Evolutionary conservation across 768 basidiomycete species (phyloP).

Genomic region (Mycena kentingensis): DNA sequence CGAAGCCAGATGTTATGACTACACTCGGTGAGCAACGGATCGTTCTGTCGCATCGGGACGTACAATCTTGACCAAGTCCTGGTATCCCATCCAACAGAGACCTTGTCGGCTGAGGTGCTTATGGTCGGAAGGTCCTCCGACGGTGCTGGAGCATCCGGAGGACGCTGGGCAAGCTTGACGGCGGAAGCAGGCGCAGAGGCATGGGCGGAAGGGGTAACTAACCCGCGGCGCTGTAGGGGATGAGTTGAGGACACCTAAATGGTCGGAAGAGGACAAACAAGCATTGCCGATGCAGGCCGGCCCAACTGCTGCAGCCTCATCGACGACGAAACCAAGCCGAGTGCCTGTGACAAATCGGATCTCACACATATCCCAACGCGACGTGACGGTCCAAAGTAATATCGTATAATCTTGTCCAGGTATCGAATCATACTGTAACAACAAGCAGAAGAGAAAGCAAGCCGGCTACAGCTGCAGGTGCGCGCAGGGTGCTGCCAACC

Average conservation of each 20-base stretch:
- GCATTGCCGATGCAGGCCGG: no score
- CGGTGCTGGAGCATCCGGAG: constrained; percentile 26
- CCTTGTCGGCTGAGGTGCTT: constrained; percentile 58
- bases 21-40: constrained; percentile 4
- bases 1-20: constrained; percentile 92
- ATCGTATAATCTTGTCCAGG: no score
- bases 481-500: no score
- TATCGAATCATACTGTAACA: no score
- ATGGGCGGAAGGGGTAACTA: constrained; percentile 16
- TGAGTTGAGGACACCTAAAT: neutral
- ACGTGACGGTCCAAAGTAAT: no score
- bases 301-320: no score
- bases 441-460: no score
- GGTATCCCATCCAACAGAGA: constrained; percentile 74
- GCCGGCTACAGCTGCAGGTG: no score
- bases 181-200: constrained; percentile 16
- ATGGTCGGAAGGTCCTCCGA: constrained; percentile 52
- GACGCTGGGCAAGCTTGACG: neutral
- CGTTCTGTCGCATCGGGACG: constrained; percentile 29
- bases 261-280: neutral
- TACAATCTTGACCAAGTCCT: constrained; percentile 78
- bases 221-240: constrained; percentile 9
- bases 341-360: no score
- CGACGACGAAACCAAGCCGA: no score
- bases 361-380: no score